Conservation (phyloP, 352 stramenopile genomes). For the Globisporangium spiculum region DNA sequence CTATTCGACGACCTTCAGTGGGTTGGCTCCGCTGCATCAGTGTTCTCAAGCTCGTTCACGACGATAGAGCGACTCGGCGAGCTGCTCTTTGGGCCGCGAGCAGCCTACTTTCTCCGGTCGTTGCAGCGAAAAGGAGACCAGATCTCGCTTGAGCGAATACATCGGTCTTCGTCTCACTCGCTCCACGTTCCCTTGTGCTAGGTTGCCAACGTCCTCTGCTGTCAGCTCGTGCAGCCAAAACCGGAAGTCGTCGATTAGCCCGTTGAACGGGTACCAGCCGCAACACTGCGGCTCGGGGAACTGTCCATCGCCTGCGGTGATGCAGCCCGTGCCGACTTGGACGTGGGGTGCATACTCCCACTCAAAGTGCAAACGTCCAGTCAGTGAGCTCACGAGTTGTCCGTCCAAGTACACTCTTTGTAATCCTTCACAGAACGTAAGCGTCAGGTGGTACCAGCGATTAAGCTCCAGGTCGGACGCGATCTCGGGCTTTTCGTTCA, state of each 20-base stretch:
- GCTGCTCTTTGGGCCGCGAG: neutral
- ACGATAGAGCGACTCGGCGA: neutral
- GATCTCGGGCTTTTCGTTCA: neutral
- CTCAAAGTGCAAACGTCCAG: neutral
- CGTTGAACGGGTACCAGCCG: neutral
- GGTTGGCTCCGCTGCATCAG: too few relatives aligned
- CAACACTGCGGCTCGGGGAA: neutral
- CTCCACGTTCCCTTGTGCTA: neutral
- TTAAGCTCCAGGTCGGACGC: neutral
- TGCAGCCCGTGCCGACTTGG: neutral
- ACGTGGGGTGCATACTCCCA: neutral
- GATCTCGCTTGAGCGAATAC: constrained; percentile 2
- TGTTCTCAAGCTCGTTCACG: neutral
- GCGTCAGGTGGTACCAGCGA: neutral
- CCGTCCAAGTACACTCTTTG: neutral
- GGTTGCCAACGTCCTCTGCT: neutral
- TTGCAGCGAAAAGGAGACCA: neutral
- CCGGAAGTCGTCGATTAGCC: neutral
- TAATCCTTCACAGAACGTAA: neutral
- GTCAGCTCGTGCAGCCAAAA: neutral
- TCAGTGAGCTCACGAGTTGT: neutral
- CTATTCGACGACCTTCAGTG: too few relatives aligned
- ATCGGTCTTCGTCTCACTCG: neutral
- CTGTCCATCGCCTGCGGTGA: neutral
- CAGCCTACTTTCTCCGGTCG: neutral